Evolutionary conservation across 768 basidiomycete species (phyloP).

Genomic region (Tylopilus sp.): DNA sequence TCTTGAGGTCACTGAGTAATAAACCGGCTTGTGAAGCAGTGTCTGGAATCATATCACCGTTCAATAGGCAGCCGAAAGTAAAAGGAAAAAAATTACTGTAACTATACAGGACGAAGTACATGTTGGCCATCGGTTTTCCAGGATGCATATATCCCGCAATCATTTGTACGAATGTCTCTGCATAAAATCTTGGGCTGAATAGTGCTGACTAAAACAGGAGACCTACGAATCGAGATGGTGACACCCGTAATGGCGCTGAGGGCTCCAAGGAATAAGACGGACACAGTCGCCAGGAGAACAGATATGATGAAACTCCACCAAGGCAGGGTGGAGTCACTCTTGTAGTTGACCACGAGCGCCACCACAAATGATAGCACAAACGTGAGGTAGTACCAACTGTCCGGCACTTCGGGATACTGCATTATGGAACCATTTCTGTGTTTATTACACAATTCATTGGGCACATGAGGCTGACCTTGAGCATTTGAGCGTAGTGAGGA

Average conservation of each 20-base stretch:
- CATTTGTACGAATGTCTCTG: constrained; percentile 34
- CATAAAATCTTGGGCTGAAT: not conserved
- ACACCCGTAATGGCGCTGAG: constrained; percentile 49
- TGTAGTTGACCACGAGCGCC: constrained; percentile 54
- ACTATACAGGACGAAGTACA: constrained; percentile 43
- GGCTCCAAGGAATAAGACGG: constrained; percentile 51
- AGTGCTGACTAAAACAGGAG: not conserved
- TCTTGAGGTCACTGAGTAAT: constrained; percentile 59
- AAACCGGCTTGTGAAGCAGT: constrained; percentile 48
- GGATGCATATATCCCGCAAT: constrained; percentile 35
- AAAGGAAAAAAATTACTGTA: constrained; percentile 45
- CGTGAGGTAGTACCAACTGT: constrained; percentile 31
- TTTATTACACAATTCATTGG: constrained; percentile 20
- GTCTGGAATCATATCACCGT: constrained; percentile 40
- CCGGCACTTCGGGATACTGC: constrained; percentile 34
- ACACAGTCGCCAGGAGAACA: constrained; percentile 48
- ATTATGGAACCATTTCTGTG: not conserved
- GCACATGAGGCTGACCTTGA: constrained; percentile 21
- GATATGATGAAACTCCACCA: constrained; percentile 58
- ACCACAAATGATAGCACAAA: constrained; percentile 38
- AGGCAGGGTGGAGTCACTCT: constrained; percentile 49
- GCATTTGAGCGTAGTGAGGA: constrained; percentile 57
- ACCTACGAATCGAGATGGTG: too few species aligned
- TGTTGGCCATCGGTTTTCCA: constrained; percentile 41
- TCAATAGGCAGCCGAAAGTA: not conserved